Base-by-base conservation (phyloP, 352 stramenopile species). In the Phytophthora sojae region DNA sequence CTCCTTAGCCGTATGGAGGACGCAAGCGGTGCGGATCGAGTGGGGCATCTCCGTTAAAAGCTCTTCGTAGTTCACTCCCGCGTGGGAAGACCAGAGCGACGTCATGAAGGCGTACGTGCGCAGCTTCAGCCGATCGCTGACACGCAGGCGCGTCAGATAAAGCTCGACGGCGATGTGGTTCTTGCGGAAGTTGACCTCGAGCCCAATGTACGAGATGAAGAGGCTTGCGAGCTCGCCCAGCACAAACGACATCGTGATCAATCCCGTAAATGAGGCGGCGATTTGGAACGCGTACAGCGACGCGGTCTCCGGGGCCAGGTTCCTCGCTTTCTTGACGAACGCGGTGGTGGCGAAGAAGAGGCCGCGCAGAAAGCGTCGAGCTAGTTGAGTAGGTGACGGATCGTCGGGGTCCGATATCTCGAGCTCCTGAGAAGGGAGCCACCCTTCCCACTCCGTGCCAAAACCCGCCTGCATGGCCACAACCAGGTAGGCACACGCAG, bases 141-240 rank as follows among this genome's bases (percentile, higher is more conserved):
- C 67, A 11, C 61, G 57, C 26, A 69, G 65, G 6, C 79, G 77
- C 14, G 69, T 63, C 0, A 89, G 50, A 56, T 83, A 89, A 6
- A 77, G 30, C 32, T 81, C 62, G 15, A 86, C 71, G 5, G 78
- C 77, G 49, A 87, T 81, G 49, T 86, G 75, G 26, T 84, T 76
- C 49, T 86, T 86, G 49, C 79, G 81, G 54, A 89, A 89, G 42
- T 84, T 67, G 1, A 89, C 77, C 55, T 89, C 77, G 29, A 85
- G 71, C 17, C 80, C 75, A 56, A 83, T 87, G 58, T 68, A 83
- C 7, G 76, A 85, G 17, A 79, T 67, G 73, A 85, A 89, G 25
- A 89, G 49, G 21, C 79, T 85, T 3, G 77, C 73, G 6, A 85
- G 64, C 51, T 87, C 77, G 8, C 73, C 72, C 30, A 89, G 71